Conservation (phyloP, 768 basidiomycete species). For the Dioszegia hungarica region DNA sequence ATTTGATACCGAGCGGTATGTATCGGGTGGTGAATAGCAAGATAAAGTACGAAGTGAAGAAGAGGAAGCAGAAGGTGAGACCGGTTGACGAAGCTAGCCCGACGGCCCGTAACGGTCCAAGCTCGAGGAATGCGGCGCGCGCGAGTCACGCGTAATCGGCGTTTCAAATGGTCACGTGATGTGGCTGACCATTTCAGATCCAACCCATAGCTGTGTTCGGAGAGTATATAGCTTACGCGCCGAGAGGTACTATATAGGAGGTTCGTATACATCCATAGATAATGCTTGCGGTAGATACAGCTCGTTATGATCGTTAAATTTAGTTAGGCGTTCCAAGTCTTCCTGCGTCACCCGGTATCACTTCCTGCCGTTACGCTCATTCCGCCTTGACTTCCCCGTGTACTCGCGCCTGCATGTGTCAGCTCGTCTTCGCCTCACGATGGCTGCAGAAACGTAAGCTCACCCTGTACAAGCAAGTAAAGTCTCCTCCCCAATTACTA, state of each 20-base stretch:
- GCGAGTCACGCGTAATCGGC: too few relatives aligned
- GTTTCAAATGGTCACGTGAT: too few relatives aligned
- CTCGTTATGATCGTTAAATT: not conserved
- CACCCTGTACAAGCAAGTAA: conserved; percentile 69
- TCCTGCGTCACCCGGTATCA: not conserved
- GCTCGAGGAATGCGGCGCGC: too few relatives aligned
- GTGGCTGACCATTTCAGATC: too few relatives aligned
- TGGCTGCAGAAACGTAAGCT: conserved; percentile 9
- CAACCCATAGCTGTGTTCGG: too few relatives aligned
- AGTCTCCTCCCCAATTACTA: conserved; percentile 83
- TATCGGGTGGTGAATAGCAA: too few relatives aligned
- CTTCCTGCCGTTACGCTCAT: not conserved
- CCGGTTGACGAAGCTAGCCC: too few relatives aligned
- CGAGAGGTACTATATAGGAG: not conserved
- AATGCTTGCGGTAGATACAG: not conserved
- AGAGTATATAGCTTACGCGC: too few relatives aligned
- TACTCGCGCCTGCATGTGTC: conserved; percentile 1
- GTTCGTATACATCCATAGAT: not conserved
- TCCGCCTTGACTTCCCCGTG: not conserved
- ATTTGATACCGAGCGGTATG: too few relatives aligned
- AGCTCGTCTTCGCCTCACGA: not conserved
- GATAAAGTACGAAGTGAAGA: too few relatives aligned
- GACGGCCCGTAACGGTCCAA: too few relatives aligned
- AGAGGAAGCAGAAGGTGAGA: too few relatives aligned
- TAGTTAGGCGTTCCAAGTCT: not conserved